These are phyloP conservation scores for Umbelopsis sp. DNA, from an alignment of 192 early-diverging fungal genomes.

Conservation along the genomic window DNA sequence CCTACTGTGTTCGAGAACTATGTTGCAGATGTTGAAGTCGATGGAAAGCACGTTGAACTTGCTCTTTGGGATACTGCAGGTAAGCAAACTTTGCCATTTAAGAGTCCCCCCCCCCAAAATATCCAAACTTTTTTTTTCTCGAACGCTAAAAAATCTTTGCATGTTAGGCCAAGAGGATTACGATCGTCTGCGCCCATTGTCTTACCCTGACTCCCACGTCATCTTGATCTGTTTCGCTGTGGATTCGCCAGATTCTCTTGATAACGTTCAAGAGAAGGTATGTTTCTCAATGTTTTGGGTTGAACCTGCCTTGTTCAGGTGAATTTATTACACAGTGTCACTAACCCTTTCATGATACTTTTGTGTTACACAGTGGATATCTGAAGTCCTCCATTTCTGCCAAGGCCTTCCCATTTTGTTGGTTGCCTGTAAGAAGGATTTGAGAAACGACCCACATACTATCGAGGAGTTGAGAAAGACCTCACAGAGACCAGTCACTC, in stretches of 20 bases:
- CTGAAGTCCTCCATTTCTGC: constrained; percentile 87
- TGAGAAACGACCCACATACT: constrained; percentile 76
- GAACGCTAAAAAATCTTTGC: constrained; percentile 6
- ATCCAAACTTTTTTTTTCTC: neutral
- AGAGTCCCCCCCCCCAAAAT: neutral
- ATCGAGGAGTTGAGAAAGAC: constrained; percentile 75
- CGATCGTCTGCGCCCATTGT: constrained; percentile 89
- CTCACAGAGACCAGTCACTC: constrained; percentile 72
- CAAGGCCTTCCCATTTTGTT: constrained; percentile 81
- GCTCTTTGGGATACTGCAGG: constrained; percentile 96
- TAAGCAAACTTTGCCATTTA: neutral
- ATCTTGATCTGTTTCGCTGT: constrained; percentile 94
- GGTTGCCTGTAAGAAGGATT: constrained; percentile 90
- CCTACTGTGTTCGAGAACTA: constrained; percentile 97
- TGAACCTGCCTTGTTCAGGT: neutral
- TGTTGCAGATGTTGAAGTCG: constrained; percentile 85
- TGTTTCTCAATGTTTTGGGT: neutral
- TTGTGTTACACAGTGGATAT: constrained; percentile 71
- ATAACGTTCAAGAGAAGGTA: constrained; percentile 77
- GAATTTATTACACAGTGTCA: constrained; percentile 10
- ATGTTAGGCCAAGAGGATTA: constrained; percentile 89
- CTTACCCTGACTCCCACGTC: constrained; percentile 91
- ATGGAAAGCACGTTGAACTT: constrained; percentile 85
- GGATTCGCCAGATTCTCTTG: constrained; percentile 78
- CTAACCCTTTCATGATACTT: constrained; percentile 19